Percentiles rank a stretch among this genome's conserved stretches.
Conservation (phyloP, 2,329 filamentous ascomycete species). For the Orbilia javanica region DNA sequence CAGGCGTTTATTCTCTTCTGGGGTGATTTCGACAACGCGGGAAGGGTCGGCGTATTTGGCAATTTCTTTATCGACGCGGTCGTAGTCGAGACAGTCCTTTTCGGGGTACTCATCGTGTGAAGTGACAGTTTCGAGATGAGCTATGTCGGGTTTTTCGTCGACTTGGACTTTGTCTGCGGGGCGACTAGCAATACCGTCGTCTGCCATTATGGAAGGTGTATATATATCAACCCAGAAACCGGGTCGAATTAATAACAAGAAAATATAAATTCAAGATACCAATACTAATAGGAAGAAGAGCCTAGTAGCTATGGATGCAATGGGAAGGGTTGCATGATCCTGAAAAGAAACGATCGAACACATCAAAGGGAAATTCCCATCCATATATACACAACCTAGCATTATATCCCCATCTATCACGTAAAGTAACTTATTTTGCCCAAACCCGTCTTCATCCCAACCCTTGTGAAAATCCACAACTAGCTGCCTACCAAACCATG, state of each 20-base stretch:
- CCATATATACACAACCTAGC: conserved; percentile 8
- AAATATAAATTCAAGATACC: neutral
- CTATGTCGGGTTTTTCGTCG: conserved; percentile 60
- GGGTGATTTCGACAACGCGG: conserved; percentile 70
- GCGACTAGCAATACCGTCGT: conserved; percentile 28
- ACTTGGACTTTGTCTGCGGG: conserved; percentile 9
- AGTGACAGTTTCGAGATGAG: conserved; percentile 69
- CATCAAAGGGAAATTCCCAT: neutral
- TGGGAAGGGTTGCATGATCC: conserved; percentile 17
- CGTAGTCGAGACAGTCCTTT: conserved; percentile 71
- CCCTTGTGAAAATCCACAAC: neutral
- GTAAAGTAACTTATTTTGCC: neutral
- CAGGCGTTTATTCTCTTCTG: conserved; percentile 73
- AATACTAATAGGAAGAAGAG: neutral
- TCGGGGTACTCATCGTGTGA: conserved; percentile 60
- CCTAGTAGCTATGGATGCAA: neutral
- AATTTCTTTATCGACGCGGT: conserved; percentile 77
- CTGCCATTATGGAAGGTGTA: conserved; percentile 23
- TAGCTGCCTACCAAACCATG: neutral
- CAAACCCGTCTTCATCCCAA: neutral
- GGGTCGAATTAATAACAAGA: conserved; percentile 8
- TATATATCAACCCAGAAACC: conserved; percentile 5
- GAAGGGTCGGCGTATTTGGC: conserved; percentile 75
- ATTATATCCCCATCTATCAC: neutral
- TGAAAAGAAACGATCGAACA: neutral